These are phyloP conservation scores for Trichoderma koningiopsis DNA, from an alignment of 2,329 filamentous ascomycete species.

Conservation along the genomic window DNA sequence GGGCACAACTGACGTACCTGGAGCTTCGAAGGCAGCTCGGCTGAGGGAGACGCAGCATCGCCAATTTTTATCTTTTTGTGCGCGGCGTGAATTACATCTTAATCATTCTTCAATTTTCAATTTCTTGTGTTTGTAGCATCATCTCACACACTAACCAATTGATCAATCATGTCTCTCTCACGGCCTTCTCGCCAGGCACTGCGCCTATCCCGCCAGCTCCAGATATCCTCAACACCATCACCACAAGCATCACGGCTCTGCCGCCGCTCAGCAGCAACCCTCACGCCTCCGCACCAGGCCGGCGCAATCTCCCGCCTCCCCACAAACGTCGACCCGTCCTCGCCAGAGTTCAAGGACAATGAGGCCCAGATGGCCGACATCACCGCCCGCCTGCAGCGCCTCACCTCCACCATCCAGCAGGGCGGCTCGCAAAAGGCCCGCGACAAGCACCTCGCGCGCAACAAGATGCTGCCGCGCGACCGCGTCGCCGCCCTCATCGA, in stretches of 20 bases:
- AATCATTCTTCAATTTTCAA: not conserved
- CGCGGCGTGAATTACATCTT: not conserved
- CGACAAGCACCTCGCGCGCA: slow-evolving; percentile 82
- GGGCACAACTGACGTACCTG: slow-evolving; percentile 15
- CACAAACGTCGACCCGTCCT: slow-evolving; percentile 73
- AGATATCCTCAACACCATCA: slow-evolving; percentile 26
- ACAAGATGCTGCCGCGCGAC: slow-evolving; percentile 94
- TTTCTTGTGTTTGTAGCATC: not conserved
- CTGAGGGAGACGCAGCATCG: not conserved
- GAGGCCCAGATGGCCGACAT: slow-evolving; percentile 73
- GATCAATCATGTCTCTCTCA: slow-evolving; percentile 48
- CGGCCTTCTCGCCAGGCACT: slow-evolving; percentile 51
- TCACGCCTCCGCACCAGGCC: slow-evolving; percentile 80
- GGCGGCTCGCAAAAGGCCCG: slow-evolving; percentile 81
- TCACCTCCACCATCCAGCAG: slow-evolving; percentile 71
- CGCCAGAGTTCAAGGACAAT: slow-evolving; percentile 81
- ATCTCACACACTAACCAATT: not conserved
- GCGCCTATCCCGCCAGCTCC: slow-evolving; percentile 42
- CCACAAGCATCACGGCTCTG: not conserved
- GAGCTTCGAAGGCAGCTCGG: slow-evolving; percentile 16
- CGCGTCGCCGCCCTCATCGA: slow-evolving; percentile 86
- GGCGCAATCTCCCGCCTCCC: slow-evolving; percentile 79
- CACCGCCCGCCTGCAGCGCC: slow-evolving; percentile 65
- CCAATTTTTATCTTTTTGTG: not conserved
- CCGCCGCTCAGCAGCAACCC: slow-evolving; percentile 63